Percentiles rank a stretch among this genome's conserved stretches.
Conservation (phyloP, 108 stramenopile genomes). For the Schizochytrium sp. region DNA sequence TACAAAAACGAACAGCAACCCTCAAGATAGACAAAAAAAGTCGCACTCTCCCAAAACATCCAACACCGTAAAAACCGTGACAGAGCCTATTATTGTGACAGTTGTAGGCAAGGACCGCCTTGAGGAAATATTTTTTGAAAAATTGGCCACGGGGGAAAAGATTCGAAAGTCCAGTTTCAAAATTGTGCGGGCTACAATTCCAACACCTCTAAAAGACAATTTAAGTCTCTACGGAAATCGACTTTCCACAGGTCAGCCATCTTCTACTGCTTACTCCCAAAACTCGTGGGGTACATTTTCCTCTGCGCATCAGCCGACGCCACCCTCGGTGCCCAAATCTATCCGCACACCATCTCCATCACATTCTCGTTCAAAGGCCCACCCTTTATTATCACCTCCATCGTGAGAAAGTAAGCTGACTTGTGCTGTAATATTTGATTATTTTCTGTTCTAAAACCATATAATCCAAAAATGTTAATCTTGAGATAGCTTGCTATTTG, state of each 20-base stretch:
- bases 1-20: background rate
- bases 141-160: background rate
- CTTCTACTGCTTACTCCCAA: no score
- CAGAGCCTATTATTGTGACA: slow-evolving; percentile 32
- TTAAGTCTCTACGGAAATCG: no score
- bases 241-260: no score
- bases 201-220: background rate
- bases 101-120: slow-evolving; percentile 41
- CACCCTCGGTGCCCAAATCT: background rate
- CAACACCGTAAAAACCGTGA: background rate
- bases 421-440: background rate
- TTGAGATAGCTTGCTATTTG: background rate
- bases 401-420: no score
- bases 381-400: background rate
- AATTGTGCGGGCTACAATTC: background rate
- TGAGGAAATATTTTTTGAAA: slow-evolving; percentile 46
- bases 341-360: background rate
- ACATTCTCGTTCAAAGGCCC: background rate
- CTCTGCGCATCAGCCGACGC: background rate
- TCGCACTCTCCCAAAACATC: background rate
- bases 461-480: background rate
- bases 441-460: background rate
- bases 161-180: background rate
- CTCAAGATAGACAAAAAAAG: no score
- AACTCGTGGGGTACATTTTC: no score